phyloP scores from a whole-genome alignment of 192 early-diverging fungal genomes.

The Backusella parvicylindrica region DNA sequence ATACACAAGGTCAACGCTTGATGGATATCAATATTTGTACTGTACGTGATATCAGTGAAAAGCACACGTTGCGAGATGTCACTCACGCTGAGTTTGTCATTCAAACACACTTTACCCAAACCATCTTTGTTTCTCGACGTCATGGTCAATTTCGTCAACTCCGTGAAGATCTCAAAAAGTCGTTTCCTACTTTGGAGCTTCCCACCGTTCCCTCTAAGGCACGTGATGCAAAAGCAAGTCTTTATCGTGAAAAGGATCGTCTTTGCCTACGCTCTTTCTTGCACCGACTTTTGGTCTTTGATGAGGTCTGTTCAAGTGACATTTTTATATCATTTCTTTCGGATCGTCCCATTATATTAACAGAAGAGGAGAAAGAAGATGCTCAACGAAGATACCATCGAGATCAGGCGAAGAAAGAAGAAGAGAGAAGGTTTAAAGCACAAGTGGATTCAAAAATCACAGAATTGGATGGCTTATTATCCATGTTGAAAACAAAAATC shows the following conservation, averaged over 20 bases:
- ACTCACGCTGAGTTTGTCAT: constrained; percentile 46
- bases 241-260: constrained; percentile 50
- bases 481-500: constrained; percentile 43
- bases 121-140: constrained; percentile 37
- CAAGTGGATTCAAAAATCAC: constrained; percentile 43
- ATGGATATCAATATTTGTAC: constrained; percentile 45
- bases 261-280: constrained; percentile 43
- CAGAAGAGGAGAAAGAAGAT: constrained; percentile 34
- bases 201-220: constrained; percentile 40
- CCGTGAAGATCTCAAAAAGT: constrained; percentile 34
- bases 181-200: constrained; percentile 45
- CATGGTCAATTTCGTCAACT: constrained; percentile 45
- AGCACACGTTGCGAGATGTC: constrained; percentile 40
- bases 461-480: constrained; percentile 45
- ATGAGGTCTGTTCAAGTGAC: constrained; percentile 25
- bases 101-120: constrained; percentile 18
- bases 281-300: constrained; percentile 29
- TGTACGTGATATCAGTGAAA: constrained; percentile 35
- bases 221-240: constrained; percentile 19
- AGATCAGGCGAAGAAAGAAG: constrained; percentile 38
- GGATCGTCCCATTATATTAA: constrained; percentile 32
- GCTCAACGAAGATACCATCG: constrained; percentile 30
- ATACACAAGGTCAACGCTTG: constrained; percentile 26
- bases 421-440: constrained; percentile 39
- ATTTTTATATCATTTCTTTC: constrained; percentile 41